These are phyloP conservation scores for Carex parvula DNA, from an alignment of 176 grass and related monocot species.

Conservation along the genomic window DNA sequence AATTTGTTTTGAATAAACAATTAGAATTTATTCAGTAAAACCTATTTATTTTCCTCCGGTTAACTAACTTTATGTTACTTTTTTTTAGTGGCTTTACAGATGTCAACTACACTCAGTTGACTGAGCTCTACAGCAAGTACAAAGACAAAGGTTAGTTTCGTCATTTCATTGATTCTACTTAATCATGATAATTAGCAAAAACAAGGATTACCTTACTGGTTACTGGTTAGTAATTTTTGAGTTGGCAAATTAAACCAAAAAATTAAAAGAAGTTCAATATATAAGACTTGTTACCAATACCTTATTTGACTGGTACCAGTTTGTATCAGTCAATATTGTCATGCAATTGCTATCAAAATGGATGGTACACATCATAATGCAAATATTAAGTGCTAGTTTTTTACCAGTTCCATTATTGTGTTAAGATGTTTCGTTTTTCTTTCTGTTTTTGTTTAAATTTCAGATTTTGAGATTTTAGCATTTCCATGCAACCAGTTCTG, in stretches of 20 bases:
- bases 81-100: slow-evolving; percentile 81
- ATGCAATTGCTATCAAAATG: no score
- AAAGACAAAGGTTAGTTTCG: slow-evolving; percentile 60
- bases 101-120: slow-evolving; percentile 78
- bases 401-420: not conserved
- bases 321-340: not conserved
- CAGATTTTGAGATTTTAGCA: slow-evolving; percentile 96
- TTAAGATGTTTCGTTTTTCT: not conserved
- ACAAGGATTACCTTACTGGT: not conserved
- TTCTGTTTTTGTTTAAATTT: slow-evolving; percentile 15
- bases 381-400: not conserved
- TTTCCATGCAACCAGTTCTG: slow-evolving; percentile 97
- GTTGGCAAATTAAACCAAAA: not conserved
- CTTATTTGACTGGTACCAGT: not conserved
- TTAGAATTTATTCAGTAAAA: not conserved
- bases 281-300: not conserved
- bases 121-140: slow-evolving; percentile 80
- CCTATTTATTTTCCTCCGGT: not conserved
- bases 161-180: slow-evolving; percentile 14
- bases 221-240: not conserved
- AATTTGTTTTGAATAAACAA: not conserved
- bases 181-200: not conserved
- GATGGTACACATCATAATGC: not conserved
- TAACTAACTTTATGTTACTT: not conserved
- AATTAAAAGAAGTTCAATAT: not conserved